Evolutionary conservation across 352 stramenopile species (phyloP), one percentile per base, ranked within the genome.

Genomic region (Globisporangium barbulae): DNA sequence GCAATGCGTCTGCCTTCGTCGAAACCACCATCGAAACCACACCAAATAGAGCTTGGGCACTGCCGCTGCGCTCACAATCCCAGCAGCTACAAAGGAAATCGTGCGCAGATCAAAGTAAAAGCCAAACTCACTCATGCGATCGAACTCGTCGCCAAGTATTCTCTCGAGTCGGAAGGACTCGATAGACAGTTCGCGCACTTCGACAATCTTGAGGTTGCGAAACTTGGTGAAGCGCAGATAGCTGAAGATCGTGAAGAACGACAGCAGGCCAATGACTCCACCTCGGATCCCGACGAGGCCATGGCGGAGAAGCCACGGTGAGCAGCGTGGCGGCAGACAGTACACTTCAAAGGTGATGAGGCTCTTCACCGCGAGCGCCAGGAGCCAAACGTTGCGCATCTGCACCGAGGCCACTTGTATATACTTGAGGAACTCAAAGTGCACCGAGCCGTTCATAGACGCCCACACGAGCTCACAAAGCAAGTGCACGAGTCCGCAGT

Each of bases 371-470:
- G 62, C 17, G 0, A 72, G 42, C 13, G 53, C 70, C 15, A 76
- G 12, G 12, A 66, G 22, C 35, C 63, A 68, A 3, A 59, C 30
- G 21, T 68, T 68, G 54, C 66, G 66, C 54, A 72, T 69, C 35
- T 62, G 66, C 19, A 69, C 39, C 2, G 66, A 58, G 9, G 53
- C 35, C 3, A 70, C 25, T 9, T 63, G 3, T 17, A 73, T 35
- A 31, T 71, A 78, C 6, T 17, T 3, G 5, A 70, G 10, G 9
- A 67, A 44, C 1, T 74, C 13, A 54, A 76, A 75, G 0, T 54
- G 3, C 35, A 64, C 49, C 4, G 67, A 42, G 0, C 69, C 73
- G 22, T 71, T 56, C 2, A 63, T 9, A 0, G 67, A 65, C 10
- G 64, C 60, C 63, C 57, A 77, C 1, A 53, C 17, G 21, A 53